Evolutionary conservation across 2,329 filamentous ascomycete genomes (phyloP).

Genomic region (Gnomoniopsis sp.): DNA sequence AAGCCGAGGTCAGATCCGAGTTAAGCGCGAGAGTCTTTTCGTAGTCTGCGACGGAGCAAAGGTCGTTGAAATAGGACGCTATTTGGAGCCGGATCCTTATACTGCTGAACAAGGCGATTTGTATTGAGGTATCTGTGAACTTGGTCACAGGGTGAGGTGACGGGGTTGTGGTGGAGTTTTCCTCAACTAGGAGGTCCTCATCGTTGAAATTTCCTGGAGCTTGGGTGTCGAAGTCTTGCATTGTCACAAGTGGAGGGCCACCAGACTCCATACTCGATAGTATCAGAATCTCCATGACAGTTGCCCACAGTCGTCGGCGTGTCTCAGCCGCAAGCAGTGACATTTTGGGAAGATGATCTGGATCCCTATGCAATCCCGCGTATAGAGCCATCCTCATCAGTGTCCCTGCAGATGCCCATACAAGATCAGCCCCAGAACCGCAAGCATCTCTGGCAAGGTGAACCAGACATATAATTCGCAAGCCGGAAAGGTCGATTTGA

Average conservation of each 20-base stretch:
- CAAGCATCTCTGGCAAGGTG: conserved; percentile 37
- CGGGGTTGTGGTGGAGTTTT: conserved; percentile 24
- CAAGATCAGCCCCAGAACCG: conserved; percentile 40
- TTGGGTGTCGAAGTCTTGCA: conserved; percentile 45
- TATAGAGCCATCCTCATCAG: conserved; percentile 44
- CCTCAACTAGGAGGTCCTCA: conserved; percentile 32
- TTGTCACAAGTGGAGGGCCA: conserved; percentile 40
- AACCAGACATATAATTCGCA: conserved; percentile 46
- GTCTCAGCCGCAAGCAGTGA: conserved; percentile 39
- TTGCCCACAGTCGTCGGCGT: conserved; percentile 50
- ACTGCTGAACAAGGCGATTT: conserved; percentile 43
- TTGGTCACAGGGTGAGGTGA: conserved; percentile 22
- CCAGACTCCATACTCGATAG: conserved; percentile 44
- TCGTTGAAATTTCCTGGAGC: conserved; percentile 49
- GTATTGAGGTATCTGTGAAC: conserved; percentile 50
- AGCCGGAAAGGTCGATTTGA: conserved; percentile 42
- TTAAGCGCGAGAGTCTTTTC: conserved; percentile 45
- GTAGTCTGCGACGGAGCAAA: conserved; percentile 40
- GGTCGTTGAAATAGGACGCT: conserved; percentile 44
- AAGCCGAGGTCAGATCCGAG: conserved; percentile 39
- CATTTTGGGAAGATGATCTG: conserved; percentile 33
- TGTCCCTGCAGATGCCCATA: conserved; percentile 44
- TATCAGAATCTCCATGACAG: conserved; percentile 44
- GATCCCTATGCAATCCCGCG: conserved; percentile 51
- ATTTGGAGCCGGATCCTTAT: conserved; percentile 42